Conservation (phyloP, 2,329 filamentous ascomycete species). For the Myriosclerotinia duriaeana region DNA sequence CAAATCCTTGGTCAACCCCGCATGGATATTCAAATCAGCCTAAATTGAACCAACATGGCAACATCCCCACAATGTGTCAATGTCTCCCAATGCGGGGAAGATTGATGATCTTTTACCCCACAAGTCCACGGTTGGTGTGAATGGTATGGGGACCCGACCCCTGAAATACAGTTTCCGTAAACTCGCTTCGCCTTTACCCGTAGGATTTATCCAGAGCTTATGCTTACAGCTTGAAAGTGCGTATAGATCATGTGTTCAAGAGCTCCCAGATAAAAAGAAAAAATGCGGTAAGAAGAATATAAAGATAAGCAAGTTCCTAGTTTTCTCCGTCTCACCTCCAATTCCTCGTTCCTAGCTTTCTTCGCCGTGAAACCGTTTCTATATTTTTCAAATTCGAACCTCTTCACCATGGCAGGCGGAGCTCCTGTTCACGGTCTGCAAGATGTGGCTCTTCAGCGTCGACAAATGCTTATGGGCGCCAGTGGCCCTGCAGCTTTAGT, state of each 20-base stretch:
- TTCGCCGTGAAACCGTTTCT: background rate
- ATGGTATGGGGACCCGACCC: background rate
- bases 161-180: background rate
- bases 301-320: background rate
- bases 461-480: conserved; percentile 54
- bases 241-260: background rate
- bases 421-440: conserved; percentile 41
- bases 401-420: conserved; percentile 17
- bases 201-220: background rate
- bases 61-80: background rate
- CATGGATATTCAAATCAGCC: conserved; percentile 5
- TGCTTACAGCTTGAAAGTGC: background rate
- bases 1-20: background rate
- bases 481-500: conserved; percentile 53
- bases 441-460: conserved; percentile 53
- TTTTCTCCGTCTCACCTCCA: background rate
- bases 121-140: background rate
- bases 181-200: background rate
- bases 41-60: background rate
- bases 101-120: conserved; percentile 1
- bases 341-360: background rate
- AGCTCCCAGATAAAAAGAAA: background rate
- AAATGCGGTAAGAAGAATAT: background rate
- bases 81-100: conserved; percentile 1
- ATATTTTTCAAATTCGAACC: background rate